A percentile compares a stretch with the other conserved stretches of the same genome.
Evolutionary conservation across 2,329 filamentous ascomycete genomes (phyloP).

Genomic region (Phaeosphaeria sp.): DNA sequence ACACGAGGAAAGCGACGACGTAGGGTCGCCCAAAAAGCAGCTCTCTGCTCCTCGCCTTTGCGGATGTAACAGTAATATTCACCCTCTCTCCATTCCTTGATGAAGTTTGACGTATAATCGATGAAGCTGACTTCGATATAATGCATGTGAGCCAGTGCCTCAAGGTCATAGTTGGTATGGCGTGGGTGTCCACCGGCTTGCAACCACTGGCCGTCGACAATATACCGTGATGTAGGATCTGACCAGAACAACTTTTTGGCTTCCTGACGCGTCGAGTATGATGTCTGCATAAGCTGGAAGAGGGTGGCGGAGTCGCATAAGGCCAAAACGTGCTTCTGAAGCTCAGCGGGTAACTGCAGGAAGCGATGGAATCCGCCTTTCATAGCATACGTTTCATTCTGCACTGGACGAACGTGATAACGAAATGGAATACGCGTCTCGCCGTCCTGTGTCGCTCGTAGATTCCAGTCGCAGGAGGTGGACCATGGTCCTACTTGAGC

Average conservation of each 20-base stretch:
- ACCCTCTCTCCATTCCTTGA: not conserved
- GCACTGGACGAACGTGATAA: conserved; percentile 6
- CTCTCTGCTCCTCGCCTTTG: conserved; percentile 1
- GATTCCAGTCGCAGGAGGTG: conserved; percentile 2
- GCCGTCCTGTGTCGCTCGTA: conserved; percentile 1
- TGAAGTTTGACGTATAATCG: not conserved
- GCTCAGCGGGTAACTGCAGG: conserved; percentile 12
- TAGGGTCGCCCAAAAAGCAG: conserved; percentile 6
- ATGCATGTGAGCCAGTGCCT: conserved; percentile 3
- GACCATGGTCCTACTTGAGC: conserved; percentile 1
- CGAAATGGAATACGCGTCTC: conserved; percentile 5
- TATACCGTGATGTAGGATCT: conserved; percentile 7
- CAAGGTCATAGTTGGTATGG: conserved; percentile 6
- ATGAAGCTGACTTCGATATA: conserved; percentile 9
- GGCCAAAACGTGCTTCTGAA: conserved; percentile 14
- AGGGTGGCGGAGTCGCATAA: conserved; percentile 16
- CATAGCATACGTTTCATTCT: not conserved
- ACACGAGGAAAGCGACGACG: conserved; percentile 6
- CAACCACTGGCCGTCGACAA: conserved; percentile 14
- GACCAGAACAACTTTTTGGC: conserved; percentile 17
- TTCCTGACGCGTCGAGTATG: conserved; percentile 7
- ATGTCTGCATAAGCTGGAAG: conserved; percentile 24
- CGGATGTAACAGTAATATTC: not conserved
- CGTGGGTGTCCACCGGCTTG: conserved; percentile 9
- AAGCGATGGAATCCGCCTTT: conserved; percentile 3